A percentile compares a stretch with the other conserved stretches of the same genome.
Evolutionary conservation across 2,329 filamentous ascomycete genomes (phyloP).

Genomic region (Salinomyces thailandicus): DNA sequence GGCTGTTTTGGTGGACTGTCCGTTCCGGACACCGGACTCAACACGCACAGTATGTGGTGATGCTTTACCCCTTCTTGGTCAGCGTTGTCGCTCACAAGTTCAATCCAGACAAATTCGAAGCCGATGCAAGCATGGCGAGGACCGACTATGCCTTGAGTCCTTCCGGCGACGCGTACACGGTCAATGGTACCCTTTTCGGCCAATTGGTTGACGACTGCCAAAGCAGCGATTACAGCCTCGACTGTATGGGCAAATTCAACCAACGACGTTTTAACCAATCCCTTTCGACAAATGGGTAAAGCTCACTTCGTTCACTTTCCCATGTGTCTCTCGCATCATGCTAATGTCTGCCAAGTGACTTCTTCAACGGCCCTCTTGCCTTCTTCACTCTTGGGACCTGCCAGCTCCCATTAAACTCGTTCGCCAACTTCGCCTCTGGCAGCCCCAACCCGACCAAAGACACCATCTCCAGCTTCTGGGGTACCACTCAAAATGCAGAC

Average conservation of each 20-base stretch:
- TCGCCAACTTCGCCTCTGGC: conserved; percentile 4
- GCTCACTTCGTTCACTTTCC: no score
- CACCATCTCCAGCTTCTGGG: conserved; percentile 2
- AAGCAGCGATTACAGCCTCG: not conserved
- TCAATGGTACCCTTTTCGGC: conserved; percentile 28
- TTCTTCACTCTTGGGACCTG: conserved; percentile 5
- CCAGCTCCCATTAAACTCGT: conserved; percentile 1
- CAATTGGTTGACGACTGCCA: conserved; percentile 2
- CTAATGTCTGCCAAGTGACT: conserved; percentile 2
- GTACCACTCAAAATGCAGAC: not conserved
- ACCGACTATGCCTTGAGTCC: conserved; percentile 25
- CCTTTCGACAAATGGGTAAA: conserved; percentile 2
- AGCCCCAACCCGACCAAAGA: conserved; percentile 1
- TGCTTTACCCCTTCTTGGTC: no score
- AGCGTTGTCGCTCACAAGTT: no score
- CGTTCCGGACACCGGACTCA: conserved; percentile 23
- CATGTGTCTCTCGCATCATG: not conserved
- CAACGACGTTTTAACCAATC: conserved; percentile 2
- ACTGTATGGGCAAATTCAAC: conserved; percentile 4
- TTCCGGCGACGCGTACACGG: conserved; percentile 25
- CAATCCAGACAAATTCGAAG: conserved; percentile 29
- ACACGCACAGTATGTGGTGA: no score
- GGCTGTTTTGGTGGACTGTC: conserved; percentile 27
- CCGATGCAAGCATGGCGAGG: conserved; percentile 28
- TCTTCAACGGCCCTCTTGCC: conserved; percentile 4